These are phyloP conservation scores for Patellifolia procumbens DNA, from an alignment of 179 eudicot genomes.

Conservation along the genomic window DNA sequence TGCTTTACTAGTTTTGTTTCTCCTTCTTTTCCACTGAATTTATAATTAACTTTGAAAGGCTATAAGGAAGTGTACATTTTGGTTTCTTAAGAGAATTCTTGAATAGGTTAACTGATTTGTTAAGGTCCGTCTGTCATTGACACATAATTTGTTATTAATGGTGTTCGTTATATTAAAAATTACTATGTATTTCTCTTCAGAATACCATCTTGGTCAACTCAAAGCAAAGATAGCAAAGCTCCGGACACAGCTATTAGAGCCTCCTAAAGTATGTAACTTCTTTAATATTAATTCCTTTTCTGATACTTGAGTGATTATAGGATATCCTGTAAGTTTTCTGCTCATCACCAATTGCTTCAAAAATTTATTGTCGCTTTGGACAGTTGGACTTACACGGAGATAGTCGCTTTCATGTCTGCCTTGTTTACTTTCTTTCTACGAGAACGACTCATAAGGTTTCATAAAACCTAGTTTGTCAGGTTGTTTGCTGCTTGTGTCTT, in stretches of 20 bases:
- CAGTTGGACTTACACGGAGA: neutral
- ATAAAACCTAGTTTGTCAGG: neutral
- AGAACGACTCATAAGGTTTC: neutral
- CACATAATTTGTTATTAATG: neutral
- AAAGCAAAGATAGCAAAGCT: constrained; percentile 99
- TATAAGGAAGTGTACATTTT: neutral
- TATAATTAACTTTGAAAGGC: no score
- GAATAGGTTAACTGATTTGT: neutral
- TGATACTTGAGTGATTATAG: neutral
- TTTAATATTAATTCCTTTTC: neutral
- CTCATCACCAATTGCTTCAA: neutral
- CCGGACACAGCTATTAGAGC: constrained; percentile 94
- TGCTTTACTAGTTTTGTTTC: neutral
- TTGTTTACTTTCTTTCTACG: neutral
- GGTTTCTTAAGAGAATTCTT: neutral
- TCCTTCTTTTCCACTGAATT: neutral
- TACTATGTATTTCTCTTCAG: constrained; percentile 43
- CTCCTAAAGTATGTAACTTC: constrained; percentile 76
- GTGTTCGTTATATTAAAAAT: constrained; percentile 13
- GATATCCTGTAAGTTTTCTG: neutral
- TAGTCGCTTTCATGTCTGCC: neutral
- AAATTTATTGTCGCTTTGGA: neutral
- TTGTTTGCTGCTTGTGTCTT: neutral
- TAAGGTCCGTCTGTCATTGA: neutral
- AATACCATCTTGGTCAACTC: constrained; percentile 99